Evolutionary conservation across 1,284 basidiomycete genomes (phyloP).

Genomic region (Sanghuangporus sanghuang): DNA sequence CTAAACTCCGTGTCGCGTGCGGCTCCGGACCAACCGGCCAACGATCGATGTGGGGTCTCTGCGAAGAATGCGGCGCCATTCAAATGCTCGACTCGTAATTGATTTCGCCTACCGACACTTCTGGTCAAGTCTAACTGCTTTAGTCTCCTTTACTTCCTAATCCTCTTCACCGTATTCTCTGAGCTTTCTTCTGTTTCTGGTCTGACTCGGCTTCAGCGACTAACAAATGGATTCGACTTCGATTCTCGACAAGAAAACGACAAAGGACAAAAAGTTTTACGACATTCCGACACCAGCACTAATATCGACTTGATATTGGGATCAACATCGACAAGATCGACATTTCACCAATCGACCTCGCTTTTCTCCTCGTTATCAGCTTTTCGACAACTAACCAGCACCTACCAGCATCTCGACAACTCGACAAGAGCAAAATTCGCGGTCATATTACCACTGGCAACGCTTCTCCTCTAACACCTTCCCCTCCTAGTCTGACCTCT

Average conservation of each 20-base stretch:
- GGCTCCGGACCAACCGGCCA: slow-evolving; percentile 53
- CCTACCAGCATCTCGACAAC: not conserved
- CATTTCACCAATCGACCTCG: not conserved
- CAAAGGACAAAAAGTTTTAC: not conserved
- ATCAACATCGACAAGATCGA: slow-evolving; percentile 1
- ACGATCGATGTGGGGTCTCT: slow-evolving; percentile 80
- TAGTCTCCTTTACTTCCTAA: slow-evolving; percentile 9
- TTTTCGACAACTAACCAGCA: slow-evolving; percentile 1
- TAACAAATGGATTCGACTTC: slow-evolving; percentile 3
- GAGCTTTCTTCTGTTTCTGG: slow-evolving; percentile 2
- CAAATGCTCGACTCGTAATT: slow-evolving; percentile 77
- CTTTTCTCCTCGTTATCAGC: not conserved
- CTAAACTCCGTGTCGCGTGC: slow-evolving; percentile 66
- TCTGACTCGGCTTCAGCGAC: slow-evolving; percentile 2
- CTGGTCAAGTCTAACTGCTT: not conserved
- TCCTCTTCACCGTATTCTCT: slow-evolving; percentile 8
- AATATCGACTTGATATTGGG: not conserved
- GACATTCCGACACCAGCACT: not conserved
- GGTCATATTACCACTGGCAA: not conserved
- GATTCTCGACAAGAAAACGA: not conserved
- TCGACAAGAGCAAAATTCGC: not conserved
- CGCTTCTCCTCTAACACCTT: not conserved
- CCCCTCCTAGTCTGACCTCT: not conserved
- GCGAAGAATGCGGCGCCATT: slow-evolving; percentile 81
- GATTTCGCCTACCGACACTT: not conserved